A percentile compares a stretch with the other conserved stretches of the same genome.
Evolutionary conservation across 1,284 basidiomycete species (phyloP).

Genomic region (Anthracocystis walkeri): DNA sequence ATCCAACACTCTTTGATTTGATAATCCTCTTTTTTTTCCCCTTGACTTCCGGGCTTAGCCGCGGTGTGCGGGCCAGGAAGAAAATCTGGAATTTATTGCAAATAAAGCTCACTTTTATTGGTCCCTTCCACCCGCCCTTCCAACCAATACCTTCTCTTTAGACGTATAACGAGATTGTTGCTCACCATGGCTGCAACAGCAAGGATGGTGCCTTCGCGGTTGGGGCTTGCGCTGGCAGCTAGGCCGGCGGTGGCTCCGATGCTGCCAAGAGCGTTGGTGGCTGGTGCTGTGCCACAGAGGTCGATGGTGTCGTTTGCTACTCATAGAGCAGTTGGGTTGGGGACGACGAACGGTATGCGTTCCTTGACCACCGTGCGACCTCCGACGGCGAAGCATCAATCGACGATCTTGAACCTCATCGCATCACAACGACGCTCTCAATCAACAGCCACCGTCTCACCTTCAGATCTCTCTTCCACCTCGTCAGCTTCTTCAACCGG

Average conservation of each 20-base stretch:
- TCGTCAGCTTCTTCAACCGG: neutral
- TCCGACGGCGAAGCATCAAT: neutral
- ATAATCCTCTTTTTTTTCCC: neutral
- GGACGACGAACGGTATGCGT: neutral
- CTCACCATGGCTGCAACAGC: conserved; percentile 1
- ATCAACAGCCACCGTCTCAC: conserved; percentile 16
- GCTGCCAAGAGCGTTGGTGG: neutral
- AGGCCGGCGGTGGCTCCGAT: neutral
- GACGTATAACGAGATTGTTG: neutral
- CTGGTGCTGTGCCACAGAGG: neutral
- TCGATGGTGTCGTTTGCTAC: neutral
- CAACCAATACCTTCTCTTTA: neutral
- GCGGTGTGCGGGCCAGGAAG: too few species aligned
- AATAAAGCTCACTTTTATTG: neutral
- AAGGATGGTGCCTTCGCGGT: neutral
- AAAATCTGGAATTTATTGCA: neutral
- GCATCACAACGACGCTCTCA: conserved; percentile 15
- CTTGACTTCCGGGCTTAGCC: neutral
- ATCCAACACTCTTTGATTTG: neutral
- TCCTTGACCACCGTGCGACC: neutral
- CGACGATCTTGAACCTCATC: neutral
- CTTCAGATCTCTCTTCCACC: conserved; percentile 4
- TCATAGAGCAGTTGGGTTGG: neutral
- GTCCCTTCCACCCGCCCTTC: neutral
- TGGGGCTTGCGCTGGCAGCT: neutral